phyloP scores from a whole-genome alignment of 225 moss, liverwort and hornwort species.

The Physcomitrium patens region DNA sequence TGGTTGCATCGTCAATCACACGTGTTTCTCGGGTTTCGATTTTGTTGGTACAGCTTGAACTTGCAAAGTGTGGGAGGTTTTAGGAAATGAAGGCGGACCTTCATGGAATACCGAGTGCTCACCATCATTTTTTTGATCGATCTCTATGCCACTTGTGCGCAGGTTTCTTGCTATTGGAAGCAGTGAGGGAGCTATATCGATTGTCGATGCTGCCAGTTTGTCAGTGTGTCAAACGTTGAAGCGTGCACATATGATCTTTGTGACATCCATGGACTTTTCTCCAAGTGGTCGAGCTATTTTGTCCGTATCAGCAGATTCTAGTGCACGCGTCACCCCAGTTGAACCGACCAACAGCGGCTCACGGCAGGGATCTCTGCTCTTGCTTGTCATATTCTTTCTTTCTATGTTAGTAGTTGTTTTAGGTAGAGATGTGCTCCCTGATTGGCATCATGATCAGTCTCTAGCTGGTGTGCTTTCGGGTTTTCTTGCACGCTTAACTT shows the following conservation, averaged over 20 bases:
- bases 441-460: slow-evolving; percentile 42
- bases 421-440: slow-evolving; percentile 42
- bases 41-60: slow-evolving; percentile 1
- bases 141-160: not conserved
- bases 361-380: slow-evolving; percentile 47
- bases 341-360: slow-evolving; percentile 44
- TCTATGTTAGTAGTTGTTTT: slow-evolving; percentile 33
- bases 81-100: not conserved
- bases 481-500: slow-evolving; percentile 50
- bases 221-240: slow-evolving; percentile 69
- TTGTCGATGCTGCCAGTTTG: slow-evolving; percentile 66
- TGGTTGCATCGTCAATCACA: too few relatives aligned
- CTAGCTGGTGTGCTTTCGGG: slow-evolving; percentile 31
- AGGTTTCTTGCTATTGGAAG: slow-evolving; percentile 77
- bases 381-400: slow-evolving; percentile 45
- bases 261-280: slow-evolving; percentile 90
- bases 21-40: not conserved
- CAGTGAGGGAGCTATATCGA: slow-evolving; percentile 74
- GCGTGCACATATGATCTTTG: slow-evolving; percentile 94
- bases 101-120: not conserved
- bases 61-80: not conserved
- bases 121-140: not conserved
- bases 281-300: slow-evolving; percentile 78
- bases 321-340: slow-evolving; percentile 84
- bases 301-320: slow-evolving; percentile 93